phyloP scores from a whole-genome alignment of 306 rosid species.

The Medicago arabica region DNA sequence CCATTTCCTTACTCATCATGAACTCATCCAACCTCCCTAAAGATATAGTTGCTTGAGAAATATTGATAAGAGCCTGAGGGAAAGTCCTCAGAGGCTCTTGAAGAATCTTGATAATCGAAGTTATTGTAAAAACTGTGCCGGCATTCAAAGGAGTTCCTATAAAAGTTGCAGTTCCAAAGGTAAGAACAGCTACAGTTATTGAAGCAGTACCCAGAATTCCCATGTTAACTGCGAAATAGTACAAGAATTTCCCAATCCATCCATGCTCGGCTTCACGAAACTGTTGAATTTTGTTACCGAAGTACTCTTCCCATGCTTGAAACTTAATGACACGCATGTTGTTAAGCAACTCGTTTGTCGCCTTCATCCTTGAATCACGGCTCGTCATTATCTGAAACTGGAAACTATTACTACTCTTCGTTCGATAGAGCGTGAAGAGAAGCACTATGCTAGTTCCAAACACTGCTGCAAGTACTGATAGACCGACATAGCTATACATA shows the following conservation, averaged over 20 bases:
- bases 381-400: slow-evolving; percentile 70
- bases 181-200: slow-evolving; percentile 56
- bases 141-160: slow-evolving; percentile 64
- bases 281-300: slow-evolving; percentile 58
- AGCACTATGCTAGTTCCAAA: slow-evolving; percentile 49
- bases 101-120: slow-evolving; percentile 72
- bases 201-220: slow-evolving; percentile 62
- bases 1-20: slow-evolving; percentile 70
- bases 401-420: slow-evolving; percentile 57
- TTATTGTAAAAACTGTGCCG: slow-evolving; percentile 73
- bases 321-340: slow-evolving; percentile 88
- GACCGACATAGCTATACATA: slow-evolving; percentile 61
- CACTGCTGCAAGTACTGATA: slow-evolving; percentile 56
- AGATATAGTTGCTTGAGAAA: slow-evolving; percentile 79
- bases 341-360: slow-evolving; percentile 78
- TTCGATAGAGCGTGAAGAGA: slow-evolving; percentile 51
- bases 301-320: slow-evolving; percentile 92
- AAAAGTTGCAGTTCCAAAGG: slow-evolving; percentile 67
- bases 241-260: slow-evolving; percentile 81
- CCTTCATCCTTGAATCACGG: slow-evolving; percentile 85
- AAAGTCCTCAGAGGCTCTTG: slow-evolving; percentile 83
- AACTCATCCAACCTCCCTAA: slow-evolving; percentile 76
- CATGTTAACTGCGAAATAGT: slow-evolving; percentile 58
- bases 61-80: slow-evolving; percentile 73
- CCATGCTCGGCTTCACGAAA: slow-evolving; percentile 70